A percentile compares a stretch with the other conserved stretches of the same genome.
Conservation (phyloP, 768 basidiomycete genomes). For the Mycena kentingensis region DNA sequence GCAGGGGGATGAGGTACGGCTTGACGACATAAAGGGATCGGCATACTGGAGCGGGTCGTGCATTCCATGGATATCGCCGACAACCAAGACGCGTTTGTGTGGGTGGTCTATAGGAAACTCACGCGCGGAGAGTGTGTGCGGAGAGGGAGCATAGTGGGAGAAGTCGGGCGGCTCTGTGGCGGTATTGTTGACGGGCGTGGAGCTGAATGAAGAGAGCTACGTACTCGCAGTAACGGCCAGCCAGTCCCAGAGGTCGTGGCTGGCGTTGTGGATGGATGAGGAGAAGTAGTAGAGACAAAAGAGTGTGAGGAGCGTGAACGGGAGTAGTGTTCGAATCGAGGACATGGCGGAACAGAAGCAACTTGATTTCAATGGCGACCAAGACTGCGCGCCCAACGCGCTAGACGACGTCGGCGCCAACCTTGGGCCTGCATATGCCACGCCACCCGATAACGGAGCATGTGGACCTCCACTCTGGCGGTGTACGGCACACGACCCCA, state of each 20-base stretch:
- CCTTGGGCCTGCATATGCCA: too few relatives aligned
- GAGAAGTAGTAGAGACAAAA: conserved; percentile 49
- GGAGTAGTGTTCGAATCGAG: conserved; percentile 27
- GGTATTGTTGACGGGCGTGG: too few relatives aligned
- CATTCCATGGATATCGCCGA: conserved; percentile 93
- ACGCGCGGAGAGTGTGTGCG: too few relatives aligned
- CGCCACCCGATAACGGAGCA: too few relatives aligned
- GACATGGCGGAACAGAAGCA: conserved; percentile 14
- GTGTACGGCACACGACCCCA: too few relatives aligned
- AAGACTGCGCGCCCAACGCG: too few relatives aligned
- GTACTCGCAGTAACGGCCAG: too few relatives aligned
- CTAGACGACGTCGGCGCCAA: too few relatives aligned
- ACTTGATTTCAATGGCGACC: too few relatives aligned
- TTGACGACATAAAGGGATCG: background rate
- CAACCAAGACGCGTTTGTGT: conserved; percentile 61
- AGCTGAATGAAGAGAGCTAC: too few relatives aligned
- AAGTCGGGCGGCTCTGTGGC: background rate
- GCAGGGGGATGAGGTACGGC: background rate
- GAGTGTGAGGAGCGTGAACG: conserved; percentile 38
- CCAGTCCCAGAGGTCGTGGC: conserved; percentile 15
- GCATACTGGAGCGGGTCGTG: conserved; percentile 64
- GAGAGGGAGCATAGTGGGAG: background rate
- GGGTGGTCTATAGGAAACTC: conserved; percentile 58
- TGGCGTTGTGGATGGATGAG: conserved; percentile 31
- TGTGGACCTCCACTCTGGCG: too few relatives aligned